Percentiles rank a stretch among this genome's conserved stretches.
These are phyloP conservation scores for Apiospora marii DNA, from an alignment of 2,329 filamentous ascomycete species.

Conservation along the genomic window DNA sequence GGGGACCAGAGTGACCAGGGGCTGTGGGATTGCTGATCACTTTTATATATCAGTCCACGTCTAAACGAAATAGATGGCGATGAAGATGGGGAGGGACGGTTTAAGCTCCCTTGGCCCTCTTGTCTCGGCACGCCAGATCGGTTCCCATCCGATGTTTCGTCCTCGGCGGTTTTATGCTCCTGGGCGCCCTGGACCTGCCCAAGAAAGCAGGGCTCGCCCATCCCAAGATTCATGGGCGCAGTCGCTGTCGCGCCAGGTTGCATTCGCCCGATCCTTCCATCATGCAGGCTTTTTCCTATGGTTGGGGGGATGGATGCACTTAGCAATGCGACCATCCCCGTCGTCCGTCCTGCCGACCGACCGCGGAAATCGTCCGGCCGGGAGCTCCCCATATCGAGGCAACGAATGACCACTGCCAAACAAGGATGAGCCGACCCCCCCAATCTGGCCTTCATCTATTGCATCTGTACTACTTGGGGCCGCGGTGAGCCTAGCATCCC, in stretches of 20 bases:
- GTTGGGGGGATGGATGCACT: neutral
- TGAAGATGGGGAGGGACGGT: neutral
- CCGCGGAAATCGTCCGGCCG: neutral
- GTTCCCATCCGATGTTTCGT: neutral
- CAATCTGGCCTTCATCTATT: too few relatives aligned
- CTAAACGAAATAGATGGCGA: neutral
- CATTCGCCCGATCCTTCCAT: neutral
- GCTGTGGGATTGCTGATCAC: neutral
- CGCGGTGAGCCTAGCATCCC: too few relatives aligned
- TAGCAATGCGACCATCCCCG: neutral
- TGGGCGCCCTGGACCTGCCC: neutral
- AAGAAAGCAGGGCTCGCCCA: neutral
- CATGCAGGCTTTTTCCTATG: neutral
- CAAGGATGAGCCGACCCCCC: neutral
- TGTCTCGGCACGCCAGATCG: slow-evolving; percentile 10
- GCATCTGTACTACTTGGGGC: too few relatives aligned
- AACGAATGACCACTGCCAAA: neutral
- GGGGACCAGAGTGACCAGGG: neutral
- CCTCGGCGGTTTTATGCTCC: neutral
- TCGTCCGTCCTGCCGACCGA: neutral
- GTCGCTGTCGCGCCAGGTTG: neutral
- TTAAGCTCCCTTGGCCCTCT: slow-evolving; percentile 13
- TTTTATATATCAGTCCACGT: neutral
- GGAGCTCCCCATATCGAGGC: neutral
- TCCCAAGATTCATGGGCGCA: neutral